Conservation (phyloP, 148 eudicot species). For the Nepenthes gracilis region DNA sequence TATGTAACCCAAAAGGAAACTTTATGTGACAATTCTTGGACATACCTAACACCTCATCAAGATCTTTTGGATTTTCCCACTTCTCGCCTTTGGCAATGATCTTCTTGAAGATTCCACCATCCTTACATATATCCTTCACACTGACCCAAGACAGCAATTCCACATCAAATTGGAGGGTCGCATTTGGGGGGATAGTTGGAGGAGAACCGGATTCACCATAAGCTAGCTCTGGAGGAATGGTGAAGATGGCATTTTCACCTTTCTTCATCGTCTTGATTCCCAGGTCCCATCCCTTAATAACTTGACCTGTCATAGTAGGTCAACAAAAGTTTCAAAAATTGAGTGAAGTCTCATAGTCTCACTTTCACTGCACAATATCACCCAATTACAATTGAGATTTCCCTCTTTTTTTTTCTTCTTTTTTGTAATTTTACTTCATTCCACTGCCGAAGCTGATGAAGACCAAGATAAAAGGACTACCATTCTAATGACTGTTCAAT, state of each 20-base stretch:
- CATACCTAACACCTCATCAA: conserved; percentile 85
- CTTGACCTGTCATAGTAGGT: conserved; percentile 48
- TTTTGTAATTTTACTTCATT: too few species aligned
- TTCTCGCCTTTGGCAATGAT: conserved; percentile 72
- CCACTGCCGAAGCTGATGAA: too few species aligned
- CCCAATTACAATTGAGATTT: too few species aligned
- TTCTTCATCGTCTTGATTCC: conserved; percentile 98
- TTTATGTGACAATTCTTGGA: neutral
- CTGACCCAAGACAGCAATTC: conserved; percentile 83
- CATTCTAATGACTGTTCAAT: too few species aligned
- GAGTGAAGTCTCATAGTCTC: neutral
- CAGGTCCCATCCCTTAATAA: conserved; percentile 90
- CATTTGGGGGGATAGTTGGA: conserved; percentile 84
- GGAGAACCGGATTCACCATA: conserved; percentile 92
- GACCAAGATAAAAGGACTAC: too few species aligned
- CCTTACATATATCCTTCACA: conserved; percentile 95
- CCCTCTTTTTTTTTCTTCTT: too few species aligned
- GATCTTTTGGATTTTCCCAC: conserved; percentile 97
- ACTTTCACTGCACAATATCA: too few species aligned
- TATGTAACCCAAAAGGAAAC: neutral
- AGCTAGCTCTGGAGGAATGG: conserved; percentile 87
- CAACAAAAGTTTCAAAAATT: neutral
- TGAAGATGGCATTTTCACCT: conserved; percentile 85
- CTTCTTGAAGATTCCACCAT: conserved; percentile 92
- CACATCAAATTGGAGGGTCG: conserved; percentile 89